Evolutionary conservation across 1,284 basidiomycete species (phyloP), one percentile per base, ranked within the genome.

Genomic region (Ceratobasidium sp.): DNA sequence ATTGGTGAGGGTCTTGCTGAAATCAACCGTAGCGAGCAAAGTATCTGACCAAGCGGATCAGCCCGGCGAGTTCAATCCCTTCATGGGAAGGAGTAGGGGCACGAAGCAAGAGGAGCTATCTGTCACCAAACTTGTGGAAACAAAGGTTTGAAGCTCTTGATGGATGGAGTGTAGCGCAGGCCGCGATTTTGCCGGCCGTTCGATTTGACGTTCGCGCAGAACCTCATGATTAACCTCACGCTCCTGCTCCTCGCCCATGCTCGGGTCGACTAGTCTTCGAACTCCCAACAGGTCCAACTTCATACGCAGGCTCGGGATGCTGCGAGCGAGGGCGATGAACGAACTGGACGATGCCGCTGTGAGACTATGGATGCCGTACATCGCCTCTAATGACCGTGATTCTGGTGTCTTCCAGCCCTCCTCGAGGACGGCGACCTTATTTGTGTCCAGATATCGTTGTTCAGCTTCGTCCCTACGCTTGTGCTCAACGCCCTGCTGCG

Each of bases 161-260:
- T 75, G 57, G 4, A 57, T 24, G 2, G 9, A 29, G 56, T 75
- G 73, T 33, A 7, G 24, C 2, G 36, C 63, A 8, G 71, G 62
- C 9, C 24, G 7, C n/a, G 22, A 11, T 31, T 56, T 67, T 5
- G 41, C 8, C 24, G 75, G 75, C 14, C 60, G 47, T 24, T 76
- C 50, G 24, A 67, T 33, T 36, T 76, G 73, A 17, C n/a, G 73
- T 50, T 76, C 73, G 44, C 24, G 24, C 47, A 75, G 73, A 17
- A 76, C 36, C 29, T 76, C 75, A 33, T 57, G 53, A 14, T 75
- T 77, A 1, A 88, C 80, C 76, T 89, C 87, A 15, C 86, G 80
- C 66, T 88, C 87, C 75, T 88, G 87, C 74, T 88, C 87, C 76
- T 88, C 87, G 5, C 83, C 84, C 73, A 86, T 77, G 19, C 66